Percentiles rank a stretch among this genome's conserved stretches.
Evolutionary conservation across 331 rosid genomes (phyloP).

Genomic region (Arachis monticola): DNA sequence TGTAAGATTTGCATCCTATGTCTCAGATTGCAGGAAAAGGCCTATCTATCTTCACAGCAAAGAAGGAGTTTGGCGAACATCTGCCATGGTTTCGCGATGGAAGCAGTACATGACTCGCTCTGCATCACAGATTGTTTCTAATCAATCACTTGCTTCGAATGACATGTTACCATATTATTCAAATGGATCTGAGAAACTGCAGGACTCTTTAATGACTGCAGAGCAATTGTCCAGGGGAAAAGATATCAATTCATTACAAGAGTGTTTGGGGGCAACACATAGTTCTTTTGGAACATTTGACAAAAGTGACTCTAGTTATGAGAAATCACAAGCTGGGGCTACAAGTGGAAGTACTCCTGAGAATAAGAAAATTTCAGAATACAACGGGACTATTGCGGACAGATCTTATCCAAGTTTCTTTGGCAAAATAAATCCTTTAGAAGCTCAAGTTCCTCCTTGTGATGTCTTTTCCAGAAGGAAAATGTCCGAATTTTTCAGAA

Average conservation of each 20-base stretch:
- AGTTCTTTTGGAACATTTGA: conserved; percentile 39
- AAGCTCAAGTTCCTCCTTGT: conserved; percentile 83
- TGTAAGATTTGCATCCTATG: conserved; percentile 74
- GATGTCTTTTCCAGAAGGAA: conserved; percentile 75
- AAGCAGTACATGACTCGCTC: conserved; percentile 69
- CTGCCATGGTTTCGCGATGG: conserved; percentile 98
- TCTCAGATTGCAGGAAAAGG: conserved; percentile 70
- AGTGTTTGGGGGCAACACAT: conserved; percentile 37
- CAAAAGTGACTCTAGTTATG: conserved; percentile 33
- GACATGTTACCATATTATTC: conserved; percentile 42
- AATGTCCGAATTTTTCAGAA: conserved; percentile 71
- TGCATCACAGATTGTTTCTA: conserved; percentile 49
- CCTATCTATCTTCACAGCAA: conserved; percentile 93
- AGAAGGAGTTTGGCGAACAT: conserved; percentile 87
- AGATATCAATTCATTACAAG: conserved; percentile 43
- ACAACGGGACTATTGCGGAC: conserved; percentile 47
- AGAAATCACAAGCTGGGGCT: conserved; percentile 43
- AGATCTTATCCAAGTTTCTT: conserved; percentile 45
- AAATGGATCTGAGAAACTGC: conserved; percentile 47
- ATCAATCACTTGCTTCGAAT: conserved; percentile 43
- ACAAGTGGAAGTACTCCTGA: conserved; percentile 41
- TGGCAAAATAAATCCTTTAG: conserved; percentile 66
- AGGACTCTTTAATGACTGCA: conserved; percentile 40
- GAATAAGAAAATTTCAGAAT: conserved; percentile 46
- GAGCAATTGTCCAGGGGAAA: conserved; percentile 46